A percentile compares a stretch with the other conserved stretches of the same genome.
These are phyloP conservation scores for Diaporthe aspalathi DNA, from an alignment of 2,329 filamentous ascomycete genomes.

Conservation along the genomic window DNA sequence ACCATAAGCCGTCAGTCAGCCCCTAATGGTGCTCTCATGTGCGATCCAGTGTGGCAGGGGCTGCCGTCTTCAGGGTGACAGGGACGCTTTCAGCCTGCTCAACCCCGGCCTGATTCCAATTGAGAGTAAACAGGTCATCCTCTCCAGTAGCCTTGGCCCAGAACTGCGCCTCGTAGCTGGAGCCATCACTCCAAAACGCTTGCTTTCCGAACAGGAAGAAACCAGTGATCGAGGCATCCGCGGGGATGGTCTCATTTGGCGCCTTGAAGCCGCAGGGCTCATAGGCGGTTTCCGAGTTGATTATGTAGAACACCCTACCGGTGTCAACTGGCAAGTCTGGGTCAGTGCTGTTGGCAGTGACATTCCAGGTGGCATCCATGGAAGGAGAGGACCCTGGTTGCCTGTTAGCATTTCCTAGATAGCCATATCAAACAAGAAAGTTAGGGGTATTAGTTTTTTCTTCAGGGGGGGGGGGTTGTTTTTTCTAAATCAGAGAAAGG, in stretches of 20 bases:
- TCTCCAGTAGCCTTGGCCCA: slow-evolving; percentile 33
- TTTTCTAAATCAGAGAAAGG: too few relatives aligned
- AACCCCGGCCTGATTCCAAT: slow-evolving; percentile 32
- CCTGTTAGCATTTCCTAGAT: not conserved
- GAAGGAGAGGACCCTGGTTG: slow-evolving; percentile 19
- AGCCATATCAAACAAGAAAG: too few relatives aligned
- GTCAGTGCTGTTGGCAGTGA: slow-evolving; percentile 9
- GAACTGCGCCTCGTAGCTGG: slow-evolving; percentile 33
- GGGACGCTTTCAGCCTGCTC: slow-evolving; percentile 33
- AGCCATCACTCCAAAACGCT: slow-evolving; percentile 28
- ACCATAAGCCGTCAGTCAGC: not conserved
- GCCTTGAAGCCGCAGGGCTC: slow-evolving; percentile 27
- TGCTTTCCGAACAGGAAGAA: slow-evolving; percentile 33
- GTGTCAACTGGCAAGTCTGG: not conserved
- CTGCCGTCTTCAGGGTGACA: slow-evolving; percentile 31
- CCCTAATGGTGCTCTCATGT: not conserved
- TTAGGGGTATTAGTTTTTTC: too few relatives aligned
- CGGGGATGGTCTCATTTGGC: slow-evolving; percentile 16
- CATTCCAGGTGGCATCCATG: slow-evolving; percentile 23
- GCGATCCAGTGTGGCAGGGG: slow-evolving; percentile 5
- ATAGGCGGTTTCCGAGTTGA: slow-evolving; percentile 16
- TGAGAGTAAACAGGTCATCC: slow-evolving; percentile 23
- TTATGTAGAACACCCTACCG: slow-evolving; percentile 28
- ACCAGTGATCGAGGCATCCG: slow-evolving; percentile 20
- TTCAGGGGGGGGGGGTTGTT: not conserved